phyloP scores from a whole-genome alignment of 176 grass and related monocot genomes.

The Pontederia paniculata region DNA sequence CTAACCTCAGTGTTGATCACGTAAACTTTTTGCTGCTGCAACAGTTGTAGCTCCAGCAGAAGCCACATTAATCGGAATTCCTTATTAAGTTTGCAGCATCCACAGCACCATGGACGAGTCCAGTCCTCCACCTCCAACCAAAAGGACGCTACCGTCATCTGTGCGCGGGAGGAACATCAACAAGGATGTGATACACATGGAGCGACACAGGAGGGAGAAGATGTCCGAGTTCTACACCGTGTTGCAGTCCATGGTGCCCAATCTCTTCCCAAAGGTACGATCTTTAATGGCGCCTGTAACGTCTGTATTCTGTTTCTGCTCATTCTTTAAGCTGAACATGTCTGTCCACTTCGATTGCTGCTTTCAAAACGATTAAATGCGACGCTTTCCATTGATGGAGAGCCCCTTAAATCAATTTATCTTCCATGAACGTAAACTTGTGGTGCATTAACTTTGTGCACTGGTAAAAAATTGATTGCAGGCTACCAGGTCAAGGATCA shows the following conservation, averaged over 20 bases:
- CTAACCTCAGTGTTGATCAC: not conserved
- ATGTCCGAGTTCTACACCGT: slow-evolving; percentile 24
- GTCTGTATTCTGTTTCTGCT: too few relatives aligned
- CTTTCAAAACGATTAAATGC: not conserved
- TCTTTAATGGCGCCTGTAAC: not conserved
- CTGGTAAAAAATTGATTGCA: not conserved
- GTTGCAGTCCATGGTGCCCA: slow-evolving; percentile 35
- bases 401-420: not conserved
- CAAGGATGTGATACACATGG: slow-evolving; percentile 16
- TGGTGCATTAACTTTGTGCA: too few relatives aligned
- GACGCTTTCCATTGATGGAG: not conserved
- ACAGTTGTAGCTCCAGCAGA: not conserved
- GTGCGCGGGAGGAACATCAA: not conserved
- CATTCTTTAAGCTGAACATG: not conserved
- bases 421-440: too few relatives aligned
- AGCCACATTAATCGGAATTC: too few relatives aligned
- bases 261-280: slow-evolving; percentile 37
- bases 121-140: not conserved
- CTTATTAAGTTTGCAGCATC: not conserved
- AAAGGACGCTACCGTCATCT: not conserved
- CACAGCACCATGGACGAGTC: not conserved
- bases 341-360: not conserved
- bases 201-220: slow-evolving; percentile 31
- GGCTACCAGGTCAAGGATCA: slow-evolving; percentile 16
- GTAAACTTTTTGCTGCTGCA: not conserved